Evolutionary conservation across 2,329 filamentous ascomycete genomes (phyloP).

Genomic region (Diaporthe batatas): DNA sequence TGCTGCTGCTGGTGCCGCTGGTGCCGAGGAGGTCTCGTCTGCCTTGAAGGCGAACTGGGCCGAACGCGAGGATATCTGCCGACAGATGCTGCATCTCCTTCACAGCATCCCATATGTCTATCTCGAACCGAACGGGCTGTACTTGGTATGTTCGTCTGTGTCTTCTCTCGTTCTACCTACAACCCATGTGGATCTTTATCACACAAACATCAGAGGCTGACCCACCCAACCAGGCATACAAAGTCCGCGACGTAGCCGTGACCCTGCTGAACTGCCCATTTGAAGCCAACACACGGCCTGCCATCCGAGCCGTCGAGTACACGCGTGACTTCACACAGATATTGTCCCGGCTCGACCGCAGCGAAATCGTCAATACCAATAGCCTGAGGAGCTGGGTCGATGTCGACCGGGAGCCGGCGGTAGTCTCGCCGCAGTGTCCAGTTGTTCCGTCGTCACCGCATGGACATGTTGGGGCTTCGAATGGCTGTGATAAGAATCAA

Average conservation of each 20-base stretch:
- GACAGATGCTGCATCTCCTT: slow-evolving; percentile 53
- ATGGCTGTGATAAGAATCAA: neutral
- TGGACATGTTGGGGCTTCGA: neutral
- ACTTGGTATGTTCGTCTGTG: slow-evolving; percentile 33
- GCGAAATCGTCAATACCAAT: slow-evolving; percentile 51
- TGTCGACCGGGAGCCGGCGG: slow-evolving; percentile 38
- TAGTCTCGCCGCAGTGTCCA: neutral
- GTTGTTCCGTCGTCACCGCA: slow-evolving; percentile 1
- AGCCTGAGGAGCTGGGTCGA: slow-evolving; percentile 51
- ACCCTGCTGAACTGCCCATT: slow-evolving; percentile 53
- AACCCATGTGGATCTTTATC: neutral
- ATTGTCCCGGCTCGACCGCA: slow-evolving; percentile 49
- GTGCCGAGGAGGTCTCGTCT: neutral
- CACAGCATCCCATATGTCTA: slow-evolving; percentile 50
- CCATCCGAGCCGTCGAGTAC: slow-evolving; percentile 48
- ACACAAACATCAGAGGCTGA: neutral
- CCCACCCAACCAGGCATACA: slow-evolving; percentile 48
- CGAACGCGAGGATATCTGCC: slow-evolving; percentile 53
- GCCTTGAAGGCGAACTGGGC: slow-evolving; percentile 46
- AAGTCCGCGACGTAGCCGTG: slow-evolving; percentile 53
- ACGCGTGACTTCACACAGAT: slow-evolving; percentile 49
- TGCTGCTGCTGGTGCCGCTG: too few relatives aligned
- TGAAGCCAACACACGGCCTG: slow-evolving; percentile 46
- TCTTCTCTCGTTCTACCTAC: neutral
- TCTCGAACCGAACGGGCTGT: slow-evolving; percentile 53